phyloP scores from a whole-genome alignment of 768 basidiomycete species.

The Nidularia pulvinata region DNA sequence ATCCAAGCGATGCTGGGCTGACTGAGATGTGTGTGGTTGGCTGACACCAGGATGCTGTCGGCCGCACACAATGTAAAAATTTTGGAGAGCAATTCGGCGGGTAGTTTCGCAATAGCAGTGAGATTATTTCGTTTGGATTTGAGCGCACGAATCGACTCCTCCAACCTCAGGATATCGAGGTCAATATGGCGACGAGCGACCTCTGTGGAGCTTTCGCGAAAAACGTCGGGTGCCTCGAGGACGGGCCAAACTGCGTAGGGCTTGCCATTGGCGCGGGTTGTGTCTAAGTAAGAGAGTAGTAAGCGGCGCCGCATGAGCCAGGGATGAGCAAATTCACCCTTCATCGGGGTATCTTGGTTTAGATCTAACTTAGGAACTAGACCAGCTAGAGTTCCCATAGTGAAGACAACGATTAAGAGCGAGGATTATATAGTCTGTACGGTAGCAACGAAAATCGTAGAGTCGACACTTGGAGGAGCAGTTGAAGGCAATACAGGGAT shows the following conservation, averaged over 20 bases:
- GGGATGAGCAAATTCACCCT: neutral
- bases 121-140: slow-evolving; percentile 32
- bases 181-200: slow-evolving; percentile 31
- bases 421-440: no score
- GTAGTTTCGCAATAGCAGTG: slow-evolving; percentile 34
- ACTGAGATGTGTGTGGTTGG: neutral
- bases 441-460: no score
- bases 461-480: no score
- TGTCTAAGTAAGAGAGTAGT: neutral
- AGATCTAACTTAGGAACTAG: slow-evolving; percentile 14
- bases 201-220: slow-evolving; percentile 9
- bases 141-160: slow-evolving; percentile 27
- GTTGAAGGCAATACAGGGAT: no score
- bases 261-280: neutral
- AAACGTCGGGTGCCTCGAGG: no score
- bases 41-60: slow-evolving; percentile 7
- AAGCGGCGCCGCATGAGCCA: neutral
- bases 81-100: slow-evolving; percentile 36
- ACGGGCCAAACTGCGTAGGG: slow-evolving; percentile 6
- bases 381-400: slow-evolving; percentile 28
- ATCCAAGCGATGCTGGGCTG: slow-evolving; percentile 25
- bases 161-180: slow-evolving; percentile 27
- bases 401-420: no score
- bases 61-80: slow-evolving; percentile 29
- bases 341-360: neutral